Conservation (phyloP, 495 filamentous ascomycete genomes). For the Penicillium steckii region DNA sequence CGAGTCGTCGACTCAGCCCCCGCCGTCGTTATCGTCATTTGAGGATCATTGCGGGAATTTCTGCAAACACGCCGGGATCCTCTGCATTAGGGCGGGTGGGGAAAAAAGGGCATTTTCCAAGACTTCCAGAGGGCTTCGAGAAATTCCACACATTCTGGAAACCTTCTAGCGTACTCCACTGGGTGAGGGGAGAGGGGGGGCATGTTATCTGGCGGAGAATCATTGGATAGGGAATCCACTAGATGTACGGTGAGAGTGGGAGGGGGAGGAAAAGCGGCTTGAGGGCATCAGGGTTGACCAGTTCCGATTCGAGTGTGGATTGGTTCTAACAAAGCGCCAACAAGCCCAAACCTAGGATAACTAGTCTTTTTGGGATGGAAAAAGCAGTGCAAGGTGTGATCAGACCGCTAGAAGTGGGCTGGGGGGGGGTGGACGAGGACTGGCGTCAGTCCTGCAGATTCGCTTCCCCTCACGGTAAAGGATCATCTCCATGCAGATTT, state of each 20-base stretch:
- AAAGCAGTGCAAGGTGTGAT: background rate
- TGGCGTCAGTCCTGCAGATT: slow-evolving; percentile 1
- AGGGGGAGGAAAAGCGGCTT: background rate
- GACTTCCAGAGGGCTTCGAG: background rate
- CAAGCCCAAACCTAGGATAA: no score
- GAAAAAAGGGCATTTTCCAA: background rate
- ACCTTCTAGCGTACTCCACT: slow-evolving; percentile 23
- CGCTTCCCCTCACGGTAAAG: background rate
- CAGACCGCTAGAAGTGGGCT: background rate
- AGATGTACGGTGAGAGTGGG: background rate
- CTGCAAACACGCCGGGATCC: slow-evolving; percentile 21
- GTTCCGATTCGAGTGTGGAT: background rate
- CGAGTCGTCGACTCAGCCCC: background rate
- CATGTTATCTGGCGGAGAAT: background rate
- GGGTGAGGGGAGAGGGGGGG: no score
- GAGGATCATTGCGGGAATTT: slow-evolving; percentile 24
- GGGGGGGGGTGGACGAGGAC: background rate
- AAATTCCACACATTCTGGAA: slow-evolving; percentile 27
- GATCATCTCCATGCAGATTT: background rate
- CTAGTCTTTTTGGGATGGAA: background rate
- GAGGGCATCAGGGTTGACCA: background rate
- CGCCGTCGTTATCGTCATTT: slow-evolving; percentile 14
- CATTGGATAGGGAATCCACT: background rate
- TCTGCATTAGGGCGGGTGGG: slow-evolving; percentile 15
- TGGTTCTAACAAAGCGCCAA: background rate